phyloP scores from a whole-genome alignment of 2,329 filamentous ascomycete species.

The Colletotrichum abscissum region DNA sequence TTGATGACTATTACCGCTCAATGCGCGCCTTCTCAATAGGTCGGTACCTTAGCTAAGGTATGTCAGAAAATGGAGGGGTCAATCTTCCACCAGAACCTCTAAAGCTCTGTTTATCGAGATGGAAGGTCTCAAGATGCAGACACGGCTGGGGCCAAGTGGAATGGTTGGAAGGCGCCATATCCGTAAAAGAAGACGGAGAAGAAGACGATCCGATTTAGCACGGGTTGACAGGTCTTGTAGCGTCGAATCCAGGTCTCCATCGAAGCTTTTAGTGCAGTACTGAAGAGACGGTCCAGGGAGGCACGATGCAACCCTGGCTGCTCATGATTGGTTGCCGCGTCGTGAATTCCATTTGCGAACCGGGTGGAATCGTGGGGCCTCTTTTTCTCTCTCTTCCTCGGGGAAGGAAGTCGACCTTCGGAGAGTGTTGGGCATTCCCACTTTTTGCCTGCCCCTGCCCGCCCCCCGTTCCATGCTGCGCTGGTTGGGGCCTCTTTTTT shows the following conservation, averaged over 20 bases:
- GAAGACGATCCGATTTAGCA: not conserved
- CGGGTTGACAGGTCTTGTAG: not conserved
- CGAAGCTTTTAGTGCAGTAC: not conserved
- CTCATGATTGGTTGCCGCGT: constrained; percentile 8
- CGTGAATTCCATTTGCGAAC: constrained; percentile 8
- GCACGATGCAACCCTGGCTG: constrained; percentile 7
- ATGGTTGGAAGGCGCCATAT: not conserved
- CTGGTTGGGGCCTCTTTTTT: not conserved
- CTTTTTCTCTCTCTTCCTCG: not conserved
- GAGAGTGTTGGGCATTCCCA: not conserved
- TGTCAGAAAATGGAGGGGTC: not conserved
- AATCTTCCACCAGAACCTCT: not conserved
- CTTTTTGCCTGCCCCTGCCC: constrained; percentile 19
- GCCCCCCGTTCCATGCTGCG: not conserved
- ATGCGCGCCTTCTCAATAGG: not conserved
- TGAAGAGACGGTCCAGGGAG: not conserved
- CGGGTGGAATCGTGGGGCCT: not conserved
- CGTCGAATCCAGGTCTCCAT: not conserved
- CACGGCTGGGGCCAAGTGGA: not conserved
- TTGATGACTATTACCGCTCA: not conserved
- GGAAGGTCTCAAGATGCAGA: not conserved
- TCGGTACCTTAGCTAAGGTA: no score
- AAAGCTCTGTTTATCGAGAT: no score
- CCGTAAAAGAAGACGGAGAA: not conserved
- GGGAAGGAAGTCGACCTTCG: not conserved